These are phyloP conservation scores for Penicillium janthinellum DNA, from an alignment of 2,329 filamentous ascomycete species.

Conservation along the genomic window DNA sequence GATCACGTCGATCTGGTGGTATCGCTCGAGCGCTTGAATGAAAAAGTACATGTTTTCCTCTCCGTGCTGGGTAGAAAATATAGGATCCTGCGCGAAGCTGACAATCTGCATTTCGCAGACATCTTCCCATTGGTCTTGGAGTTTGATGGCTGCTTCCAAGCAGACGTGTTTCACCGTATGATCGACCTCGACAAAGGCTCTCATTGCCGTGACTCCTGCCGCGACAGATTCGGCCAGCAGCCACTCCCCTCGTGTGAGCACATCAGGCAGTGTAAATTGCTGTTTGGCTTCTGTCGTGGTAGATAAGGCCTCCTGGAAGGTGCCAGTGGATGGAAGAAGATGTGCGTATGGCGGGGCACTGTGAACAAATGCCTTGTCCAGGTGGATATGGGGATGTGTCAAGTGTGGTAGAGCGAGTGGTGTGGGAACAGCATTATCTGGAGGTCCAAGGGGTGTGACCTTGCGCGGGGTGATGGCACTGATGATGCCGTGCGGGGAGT, in stretches of 20 bases:
- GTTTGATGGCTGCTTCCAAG: constrained; percentile 57
- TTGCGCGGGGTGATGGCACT: constrained; percentile 31
- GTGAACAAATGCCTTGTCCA: constrained; percentile 57
- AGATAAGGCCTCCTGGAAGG: constrained; percentile 66
- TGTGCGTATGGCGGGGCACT: constrained; percentile 54
- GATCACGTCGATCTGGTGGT: constrained; percentile 57
- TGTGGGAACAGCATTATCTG: constrained; percentile 3
- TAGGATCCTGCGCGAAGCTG: constrained; percentile 69
- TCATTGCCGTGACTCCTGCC: constrained; percentile 68
- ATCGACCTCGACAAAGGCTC: constrained; percentile 73
- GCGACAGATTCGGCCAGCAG: constrained; percentile 66
- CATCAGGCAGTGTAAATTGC: constrained; percentile 62
- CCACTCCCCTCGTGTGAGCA: constrained; percentile 65
- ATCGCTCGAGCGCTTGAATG: constrained; percentile 43
- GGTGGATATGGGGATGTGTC: constrained; percentile 72
- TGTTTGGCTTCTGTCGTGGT: constrained; percentile 63
- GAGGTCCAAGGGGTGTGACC: not conserved
- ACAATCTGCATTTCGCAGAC: constrained; percentile 66
- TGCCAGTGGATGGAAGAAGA: constrained; percentile 60
- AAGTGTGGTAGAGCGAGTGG: constrained; percentile 56
- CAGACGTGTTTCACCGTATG: constrained; percentile 61
- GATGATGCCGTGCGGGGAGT: constrained; percentile 26
- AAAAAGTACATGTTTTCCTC: constrained; percentile 56
- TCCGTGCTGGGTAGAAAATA: constrained; percentile 61
- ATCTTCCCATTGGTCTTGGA: constrained; percentile 58